phyloP scores from a whole-genome alignment of 164 flowering plant species.

The Euptelea pleiosperma region DNA sequence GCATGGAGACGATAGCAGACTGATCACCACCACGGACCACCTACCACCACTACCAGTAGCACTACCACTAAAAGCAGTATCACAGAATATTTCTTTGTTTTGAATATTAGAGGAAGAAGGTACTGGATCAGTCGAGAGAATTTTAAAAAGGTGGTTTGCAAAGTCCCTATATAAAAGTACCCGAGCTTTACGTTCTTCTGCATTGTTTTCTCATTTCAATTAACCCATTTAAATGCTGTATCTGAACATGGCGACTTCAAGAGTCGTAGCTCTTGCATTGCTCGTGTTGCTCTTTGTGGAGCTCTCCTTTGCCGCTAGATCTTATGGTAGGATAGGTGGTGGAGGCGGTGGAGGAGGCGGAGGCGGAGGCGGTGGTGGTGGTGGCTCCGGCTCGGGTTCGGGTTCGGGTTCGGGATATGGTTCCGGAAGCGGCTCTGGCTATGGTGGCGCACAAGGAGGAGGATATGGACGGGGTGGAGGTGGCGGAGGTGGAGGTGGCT shows the following conservation, averaged over 20 bases:
- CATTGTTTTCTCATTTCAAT: background rate
- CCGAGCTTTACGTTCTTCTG: background rate
- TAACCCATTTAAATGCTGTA: background rate
- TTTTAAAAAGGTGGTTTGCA: too few relatives aligned
- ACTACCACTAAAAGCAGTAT: too few relatives aligned
- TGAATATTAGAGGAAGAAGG: too few relatives aligned
- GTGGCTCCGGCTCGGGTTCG: constrained; percentile 5
- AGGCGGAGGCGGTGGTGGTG: constrained; percentile 15
- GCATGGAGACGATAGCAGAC: constrained; percentile 3
- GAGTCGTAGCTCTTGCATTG: constrained; percentile 4
- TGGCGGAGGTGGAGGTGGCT: constrained; percentile 14
- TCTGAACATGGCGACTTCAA: constrained; percentile 12
- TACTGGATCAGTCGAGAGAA: too few relatives aligned
- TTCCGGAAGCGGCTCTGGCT: constrained; percentile 18
- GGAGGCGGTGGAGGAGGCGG: constrained; percentile 12
- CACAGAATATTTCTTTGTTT: too few relatives aligned
- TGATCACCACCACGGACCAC: constrained; percentile 3
- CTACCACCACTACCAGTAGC: constrained; percentile 3
- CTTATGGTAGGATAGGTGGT: background rate
- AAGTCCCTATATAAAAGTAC: constrained; percentile 8
- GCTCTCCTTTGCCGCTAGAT: constrained; percentile 12
- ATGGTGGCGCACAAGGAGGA: constrained; percentile 17
- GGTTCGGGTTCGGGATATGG: constrained; percentile 21
- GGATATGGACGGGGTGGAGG: constrained; percentile 22
- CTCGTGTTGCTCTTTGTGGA: constrained; percentile 15